These are phyloP conservation scores for Populus pruinosa DNA, from an alignment of 345 rosid species.

Conservation along the genomic window DNA sequence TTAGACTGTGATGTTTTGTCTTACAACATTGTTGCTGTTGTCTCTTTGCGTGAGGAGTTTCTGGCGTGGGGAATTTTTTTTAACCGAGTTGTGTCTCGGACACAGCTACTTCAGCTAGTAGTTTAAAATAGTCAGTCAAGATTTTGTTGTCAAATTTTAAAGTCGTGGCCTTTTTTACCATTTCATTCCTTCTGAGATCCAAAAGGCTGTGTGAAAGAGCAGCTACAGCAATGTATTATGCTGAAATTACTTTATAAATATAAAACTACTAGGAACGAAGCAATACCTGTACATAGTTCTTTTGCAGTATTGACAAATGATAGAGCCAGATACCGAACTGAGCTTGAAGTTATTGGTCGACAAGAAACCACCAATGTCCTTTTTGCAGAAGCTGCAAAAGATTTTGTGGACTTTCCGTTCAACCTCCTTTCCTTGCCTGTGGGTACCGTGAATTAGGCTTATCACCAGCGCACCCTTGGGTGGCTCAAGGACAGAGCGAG, in stretches of 20 bases:
- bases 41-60: no score
- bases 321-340: background rate
- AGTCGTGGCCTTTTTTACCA: no score
- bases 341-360: conserved; percentile 17
- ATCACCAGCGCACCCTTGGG: background rate
- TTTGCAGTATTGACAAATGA: background rate
- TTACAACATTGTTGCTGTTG: no score
- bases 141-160: background rate
- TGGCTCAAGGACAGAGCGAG: no score
- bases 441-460: conserved; percentile 6
- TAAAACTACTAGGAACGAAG: no score
- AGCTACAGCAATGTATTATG: background rate
- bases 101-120: no score
- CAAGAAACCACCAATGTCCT: conserved; percentile 10
- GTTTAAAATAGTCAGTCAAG: no score
- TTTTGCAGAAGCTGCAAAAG: conserved; percentile 31
- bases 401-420: conserved; percentile 35
- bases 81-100: no score
- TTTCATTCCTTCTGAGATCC: background rate
- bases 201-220: background rate
- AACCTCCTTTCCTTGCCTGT: conserved; percentile 15
- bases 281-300: background rate
- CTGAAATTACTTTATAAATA: no score
- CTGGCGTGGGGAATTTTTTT: no score
- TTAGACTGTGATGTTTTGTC: no score